phyloP scores from a whole-genome alignment of 768 basidiomycete species.

The Russula sp. region DNA sequence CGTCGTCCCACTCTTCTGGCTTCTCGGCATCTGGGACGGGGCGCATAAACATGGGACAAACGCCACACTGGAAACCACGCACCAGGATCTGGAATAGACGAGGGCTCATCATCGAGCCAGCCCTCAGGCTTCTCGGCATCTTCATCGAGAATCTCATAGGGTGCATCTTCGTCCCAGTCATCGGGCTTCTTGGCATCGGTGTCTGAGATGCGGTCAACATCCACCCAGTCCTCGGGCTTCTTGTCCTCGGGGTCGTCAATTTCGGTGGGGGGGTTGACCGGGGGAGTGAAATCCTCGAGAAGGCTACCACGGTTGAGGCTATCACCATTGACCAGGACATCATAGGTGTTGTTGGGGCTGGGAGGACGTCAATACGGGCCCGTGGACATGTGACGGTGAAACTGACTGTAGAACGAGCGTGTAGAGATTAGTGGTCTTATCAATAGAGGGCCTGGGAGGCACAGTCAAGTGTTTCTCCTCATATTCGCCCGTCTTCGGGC shows the following conservation, averaged over 20 bases:
- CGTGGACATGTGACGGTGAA: neutral
- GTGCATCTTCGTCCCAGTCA: slow-evolving; percentile 98
- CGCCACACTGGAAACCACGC: slow-evolving; percentile 14
- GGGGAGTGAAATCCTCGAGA: slow-evolving; percentile 87
- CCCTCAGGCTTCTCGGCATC: slow-evolving; percentile 88
- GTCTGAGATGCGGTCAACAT: slow-evolving; percentile 79
- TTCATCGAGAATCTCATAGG: slow-evolving; percentile 83
- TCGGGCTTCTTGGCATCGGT: slow-evolving; percentile 84
- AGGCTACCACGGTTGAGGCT: slow-evolving; percentile 73
- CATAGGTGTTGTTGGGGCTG: slow-evolving; percentile 91
- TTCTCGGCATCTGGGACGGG: slow-evolving; percentile 64
- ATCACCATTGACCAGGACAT: slow-evolving; percentile 86
- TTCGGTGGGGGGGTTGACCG: slow-evolving; percentile 89
- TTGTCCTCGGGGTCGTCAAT: slow-evolving; percentile 89
- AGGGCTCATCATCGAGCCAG: slow-evolving; percentile 89
- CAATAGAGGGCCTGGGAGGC: slow-evolving; percentile 79
- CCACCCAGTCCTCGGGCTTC: slow-evolving; percentile 94
- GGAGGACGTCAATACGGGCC: slow-evolving; percentile 2
- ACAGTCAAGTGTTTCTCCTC: slow-evolving; percentile 95
- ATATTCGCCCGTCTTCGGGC: slow-evolving; percentile 83
- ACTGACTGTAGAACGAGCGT: slow-evolving; percentile 88
- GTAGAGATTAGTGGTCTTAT: slow-evolving; percentile 90
- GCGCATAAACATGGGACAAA: neutral
- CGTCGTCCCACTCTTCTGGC: slow-evolving; percentile 99
- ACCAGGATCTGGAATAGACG: slow-evolving; percentile 83